Conservation (phyloP, 306 rosid species). For the Arachis hypogaea region DNA sequence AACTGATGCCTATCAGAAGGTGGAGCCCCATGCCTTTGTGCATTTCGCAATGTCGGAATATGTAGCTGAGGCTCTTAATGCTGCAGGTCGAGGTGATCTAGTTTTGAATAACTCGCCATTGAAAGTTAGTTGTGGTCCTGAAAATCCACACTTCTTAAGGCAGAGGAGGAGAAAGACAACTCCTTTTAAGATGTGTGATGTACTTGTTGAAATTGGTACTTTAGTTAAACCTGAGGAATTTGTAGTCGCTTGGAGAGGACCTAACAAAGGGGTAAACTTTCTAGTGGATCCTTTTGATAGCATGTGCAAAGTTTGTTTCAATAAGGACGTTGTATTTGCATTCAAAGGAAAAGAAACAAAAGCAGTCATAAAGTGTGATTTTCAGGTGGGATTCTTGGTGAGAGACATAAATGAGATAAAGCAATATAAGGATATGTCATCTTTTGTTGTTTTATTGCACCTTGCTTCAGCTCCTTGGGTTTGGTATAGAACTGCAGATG, state of each 20-base stretch:
- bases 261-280: constrained; percentile 65
- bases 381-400: constrained; percentile 69
- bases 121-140: constrained; percentile 68
- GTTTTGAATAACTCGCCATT: constrained; percentile 46
- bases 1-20: constrained; percentile 52
- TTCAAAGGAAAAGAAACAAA: constrained; percentile 47
- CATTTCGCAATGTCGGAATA: constrained; percentile 63
- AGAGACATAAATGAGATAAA: constrained; percentile 67
- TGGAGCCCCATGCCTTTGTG: constrained; percentile 85
- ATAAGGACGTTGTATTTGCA: constrained; percentile 62
- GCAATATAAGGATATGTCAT: constrained; percentile 51
- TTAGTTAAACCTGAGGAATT: constrained; percentile 57
- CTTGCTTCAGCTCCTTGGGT: constrained; percentile 70
- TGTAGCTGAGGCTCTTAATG: constrained; percentile 50
- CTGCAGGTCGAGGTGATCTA: constrained; percentile 55
- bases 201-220: constrained; percentile 70
- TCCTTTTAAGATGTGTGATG: constrained; percentile 71
- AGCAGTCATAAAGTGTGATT: constrained; percentile 76
- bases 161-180: constrained; percentile 62
- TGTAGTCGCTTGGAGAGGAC: constrained; percentile 72
- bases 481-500: constrained; percentile 87
- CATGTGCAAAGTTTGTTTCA: constrained; percentile 74
- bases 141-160: constrained; percentile 58
- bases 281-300: constrained; percentile 81
- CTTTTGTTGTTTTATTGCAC: constrained; percentile 59